Evolutionary conservation across 2,329 filamentous ascomycete species (phyloP).

Genomic region (Beauveria sp.): DNA sequence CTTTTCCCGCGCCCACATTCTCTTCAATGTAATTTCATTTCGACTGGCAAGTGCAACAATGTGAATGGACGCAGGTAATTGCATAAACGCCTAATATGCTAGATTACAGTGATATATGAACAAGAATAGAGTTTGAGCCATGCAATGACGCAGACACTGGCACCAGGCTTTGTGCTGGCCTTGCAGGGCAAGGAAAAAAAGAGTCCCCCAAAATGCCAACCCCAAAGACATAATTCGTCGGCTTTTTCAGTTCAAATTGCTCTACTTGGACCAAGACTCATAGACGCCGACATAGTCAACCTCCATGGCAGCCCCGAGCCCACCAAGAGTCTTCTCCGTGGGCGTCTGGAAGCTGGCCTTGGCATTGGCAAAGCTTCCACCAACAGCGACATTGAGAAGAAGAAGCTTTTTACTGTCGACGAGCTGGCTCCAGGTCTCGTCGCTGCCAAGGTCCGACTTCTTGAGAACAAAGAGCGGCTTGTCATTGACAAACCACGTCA

Average conservation of each 20-base stretch:
- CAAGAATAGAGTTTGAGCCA: not conserved
- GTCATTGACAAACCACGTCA: constrained; percentile 30
- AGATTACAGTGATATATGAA: not conserved
- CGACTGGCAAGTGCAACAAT: not conserved
- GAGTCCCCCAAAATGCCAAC: not conserved
- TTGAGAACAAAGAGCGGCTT: constrained; percentile 19
- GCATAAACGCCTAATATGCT: not conserved
- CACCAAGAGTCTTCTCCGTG: constrained; percentile 24
- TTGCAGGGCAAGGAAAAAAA: not conserved
- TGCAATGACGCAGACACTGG: not conserved
- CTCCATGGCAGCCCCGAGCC: constrained; percentile 26
- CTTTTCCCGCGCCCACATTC: not conserved
- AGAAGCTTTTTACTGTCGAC: constrained; percentile 26
- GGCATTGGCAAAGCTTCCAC: constrained; percentile 29
- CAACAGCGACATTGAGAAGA: constrained; percentile 33
- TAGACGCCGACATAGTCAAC: constrained; percentile 33
- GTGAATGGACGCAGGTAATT: not conserved
- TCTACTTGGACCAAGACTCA: not conserved
- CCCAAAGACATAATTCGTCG: not conserved
- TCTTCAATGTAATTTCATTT: not conserved
- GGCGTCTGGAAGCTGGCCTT: constrained; percentile 26
- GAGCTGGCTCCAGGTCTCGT: constrained; percentile 23
- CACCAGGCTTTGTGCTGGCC: not conserved
- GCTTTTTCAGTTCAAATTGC: not conserved
- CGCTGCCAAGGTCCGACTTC: constrained; percentile 20